Evolutionary conservation across 2,329 filamentous ascomycete genomes (phyloP), one percentile per base, ranked within the genome.

Genomic region (Trichophyton mentagrophytes): DNA sequence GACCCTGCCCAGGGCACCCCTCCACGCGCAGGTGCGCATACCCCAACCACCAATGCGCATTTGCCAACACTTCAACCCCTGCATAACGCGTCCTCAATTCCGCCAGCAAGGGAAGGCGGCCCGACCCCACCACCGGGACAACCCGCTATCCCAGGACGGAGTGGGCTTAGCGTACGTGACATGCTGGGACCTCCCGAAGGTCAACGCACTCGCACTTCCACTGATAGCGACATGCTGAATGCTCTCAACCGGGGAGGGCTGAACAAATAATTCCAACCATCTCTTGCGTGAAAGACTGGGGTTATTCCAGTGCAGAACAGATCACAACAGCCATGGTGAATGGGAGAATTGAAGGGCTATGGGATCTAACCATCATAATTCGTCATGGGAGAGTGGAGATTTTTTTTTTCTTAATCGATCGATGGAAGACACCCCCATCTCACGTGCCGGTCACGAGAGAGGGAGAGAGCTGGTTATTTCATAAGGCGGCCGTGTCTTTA

Each of bases 191-290:
- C 75, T 1, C 69, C 71, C 38, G 73, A 76, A 53, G 62, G 62
- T 22, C 66, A 67, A 68, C 70, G 61, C 67, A 70, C 72, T 27
- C 74, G 77, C 33, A 75, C 73, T 46, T 77, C 73, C 61, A 76
- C 74, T 30, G 77, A 79, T 66, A 79, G 75, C 63, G 75, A 78
- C 61, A 79, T 79, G 77, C 72, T 79, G 44, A 79, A 76, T 65
- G 74, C 74, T 36, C 66, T 78, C 57, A 75, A 77, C 62, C 73
- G 75, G 58, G 71, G 73, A 56, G 74, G 73, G 4, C 66, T 72
- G 51, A 67, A 68, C 51, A 66, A 71, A 65, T 69, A 70, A 38
- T n/a, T 46, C 53, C 25, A 36, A 60, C 47, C 13, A 8, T 30
- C 17, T 40, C 60, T 22, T 38, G 22, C 44, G 51, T 33, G 55